phyloP scores from a whole-genome alignment of 1,139 yeast genomes.

The Candida sp. region DNA sequence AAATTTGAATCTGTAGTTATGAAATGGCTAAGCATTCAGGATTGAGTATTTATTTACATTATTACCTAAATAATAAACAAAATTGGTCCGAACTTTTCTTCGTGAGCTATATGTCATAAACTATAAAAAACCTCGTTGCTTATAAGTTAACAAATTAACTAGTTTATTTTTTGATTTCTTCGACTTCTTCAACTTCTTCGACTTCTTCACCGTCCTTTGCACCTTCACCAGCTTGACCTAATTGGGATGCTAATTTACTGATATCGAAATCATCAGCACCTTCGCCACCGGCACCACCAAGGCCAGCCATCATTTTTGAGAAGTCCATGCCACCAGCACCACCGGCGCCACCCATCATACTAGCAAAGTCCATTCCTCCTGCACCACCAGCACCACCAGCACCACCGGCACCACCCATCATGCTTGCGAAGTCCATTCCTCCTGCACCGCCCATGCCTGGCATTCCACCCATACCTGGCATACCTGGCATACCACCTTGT shows the following conservation, averaged over 20 bases:
- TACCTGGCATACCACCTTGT: conserved; percentile 16
- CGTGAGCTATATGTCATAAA: no score
- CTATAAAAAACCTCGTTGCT: no score
- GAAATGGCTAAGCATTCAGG: background rate
- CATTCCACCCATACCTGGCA: conserved; percentile 23
- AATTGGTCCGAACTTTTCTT: no score
- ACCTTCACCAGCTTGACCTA: conserved; percentile 41
- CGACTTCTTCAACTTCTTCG: conserved; percentile 27
- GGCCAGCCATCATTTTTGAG: conserved; percentile 22
- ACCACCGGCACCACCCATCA: conserved; percentile 25
- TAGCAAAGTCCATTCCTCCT: conserved; percentile 18
- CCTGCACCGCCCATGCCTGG: conserved; percentile 24
- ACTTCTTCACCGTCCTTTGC: conserved; percentile 29
- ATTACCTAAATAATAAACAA: no score
- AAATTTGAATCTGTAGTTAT: background rate
- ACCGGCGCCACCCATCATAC: conserved; percentile 23
- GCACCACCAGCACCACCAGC: conserved; percentile 27
- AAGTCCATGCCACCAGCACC: conserved; percentile 22
- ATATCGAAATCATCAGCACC: conserved; percentile 35
- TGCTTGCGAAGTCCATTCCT: conserved; percentile 22
- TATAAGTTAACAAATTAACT: background rate
- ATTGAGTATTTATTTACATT: background rate
- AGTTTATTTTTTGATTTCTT: conserved; percentile 15
- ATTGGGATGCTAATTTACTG: conserved; percentile 40
- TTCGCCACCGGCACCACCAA: conserved; percentile 29